A percentile compares a stretch with the other conserved stretches of the same genome.
These are phyloP conservation scores for Sesbania bispinosa DNA, from an alignment of 306 rosid genomes.

Conservation along the genomic window DNA sequence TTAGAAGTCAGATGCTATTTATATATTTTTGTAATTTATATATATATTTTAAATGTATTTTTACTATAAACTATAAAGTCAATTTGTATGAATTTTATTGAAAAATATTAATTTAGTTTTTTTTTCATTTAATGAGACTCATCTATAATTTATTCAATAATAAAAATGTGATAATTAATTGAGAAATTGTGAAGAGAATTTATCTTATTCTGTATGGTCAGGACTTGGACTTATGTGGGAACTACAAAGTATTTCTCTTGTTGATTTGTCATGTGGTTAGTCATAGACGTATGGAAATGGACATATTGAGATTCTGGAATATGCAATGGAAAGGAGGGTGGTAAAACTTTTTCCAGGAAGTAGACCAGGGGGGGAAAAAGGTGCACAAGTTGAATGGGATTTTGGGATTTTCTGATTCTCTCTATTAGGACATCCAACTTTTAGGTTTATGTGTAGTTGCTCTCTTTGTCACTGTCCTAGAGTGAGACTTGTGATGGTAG, in stretches of 20 bases:
- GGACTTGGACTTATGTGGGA: too few species aligned
- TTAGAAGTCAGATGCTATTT: too few species aligned
- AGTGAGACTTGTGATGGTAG: background rate
- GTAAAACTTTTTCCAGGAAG: constrained; percentile 8
- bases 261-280: background rate
- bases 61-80: too few species aligned
- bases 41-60: too few species aligned
- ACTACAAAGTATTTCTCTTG: background rate
- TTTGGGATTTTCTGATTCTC: constrained; percentile 14
- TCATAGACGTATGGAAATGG: background rate
- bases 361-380: constrained; percentile 9
- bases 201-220: too few species aligned
- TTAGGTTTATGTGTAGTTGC: background rate
- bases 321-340: constrained; percentile 26
- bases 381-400: constrained; percentile 9
- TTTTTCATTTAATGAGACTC: too few species aligned
- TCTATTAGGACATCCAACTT: background rate
- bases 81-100: too few species aligned
- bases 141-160: too few species aligned
- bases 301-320: constrained; percentile 38
- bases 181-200: too few species aligned
- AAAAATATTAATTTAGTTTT: too few species aligned
- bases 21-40: too few species aligned
- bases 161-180: too few species aligned
- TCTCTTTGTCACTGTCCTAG: constrained; percentile 19